Percentiles rank a stretch among this genome's conserved stretches.
These are phyloP conservation scores for Mycosphaerelloides madeirae DNA, from an alignment of 2,329 filamentous ascomycete genomes.

Conservation along the genomic window DNA sequence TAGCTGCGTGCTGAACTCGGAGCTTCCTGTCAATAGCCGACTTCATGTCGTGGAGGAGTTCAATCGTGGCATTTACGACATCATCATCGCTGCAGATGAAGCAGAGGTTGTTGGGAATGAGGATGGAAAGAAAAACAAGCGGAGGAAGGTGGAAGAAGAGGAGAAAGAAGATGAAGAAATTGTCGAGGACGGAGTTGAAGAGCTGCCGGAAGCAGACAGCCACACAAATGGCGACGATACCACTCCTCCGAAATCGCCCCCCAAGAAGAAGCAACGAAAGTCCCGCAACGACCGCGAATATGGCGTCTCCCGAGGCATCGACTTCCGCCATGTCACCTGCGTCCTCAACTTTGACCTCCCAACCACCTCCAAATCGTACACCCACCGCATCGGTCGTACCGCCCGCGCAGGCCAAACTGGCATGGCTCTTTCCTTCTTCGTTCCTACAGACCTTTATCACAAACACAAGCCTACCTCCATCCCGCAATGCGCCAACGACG, in stretches of 20 bases:
- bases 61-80: slow-evolving; percentile 94
- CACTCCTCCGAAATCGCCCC: slow-evolving; percentile 19
- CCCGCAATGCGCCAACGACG: slow-evolving; percentile 72
- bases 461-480: slow-evolving; percentile 87
- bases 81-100: slow-evolving; percentile 94
- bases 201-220: slow-evolving; percentile 3
- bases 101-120: slow-evolving; percentile 73
- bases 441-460: slow-evolving; percentile 74
- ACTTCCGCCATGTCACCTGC: slow-evolving; percentile 91
- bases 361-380: slow-evolving; percentile 81
- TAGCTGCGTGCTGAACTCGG: slow-evolving; percentile 88
- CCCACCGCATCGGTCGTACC: slow-evolving; percentile 92
- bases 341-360: slow-evolving; percentile 98
- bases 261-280: slow-evolving; percentile 59
- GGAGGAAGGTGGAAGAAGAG: slow-evolving; percentile 20
- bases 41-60: slow-evolving; percentile 96
- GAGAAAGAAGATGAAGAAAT: slow-evolving; percentile 33
- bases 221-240: slow-evolving; percentile 25
- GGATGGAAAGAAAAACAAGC: slow-evolving; percentile 34
- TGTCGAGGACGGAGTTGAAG: slow-evolving; percentile 23
- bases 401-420: slow-evolving; percentile 85
- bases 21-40: slow-evolving; percentile 86
- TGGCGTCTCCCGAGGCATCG: slow-evolving; percentile 90
- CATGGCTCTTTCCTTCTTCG: slow-evolving; percentile 92
- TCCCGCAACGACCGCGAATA: slow-evolving; percentile 73